phyloP scores from a whole-genome alignment of 495 filamentous ascomycete species.

The Lophiotrema nucula region DNA sequence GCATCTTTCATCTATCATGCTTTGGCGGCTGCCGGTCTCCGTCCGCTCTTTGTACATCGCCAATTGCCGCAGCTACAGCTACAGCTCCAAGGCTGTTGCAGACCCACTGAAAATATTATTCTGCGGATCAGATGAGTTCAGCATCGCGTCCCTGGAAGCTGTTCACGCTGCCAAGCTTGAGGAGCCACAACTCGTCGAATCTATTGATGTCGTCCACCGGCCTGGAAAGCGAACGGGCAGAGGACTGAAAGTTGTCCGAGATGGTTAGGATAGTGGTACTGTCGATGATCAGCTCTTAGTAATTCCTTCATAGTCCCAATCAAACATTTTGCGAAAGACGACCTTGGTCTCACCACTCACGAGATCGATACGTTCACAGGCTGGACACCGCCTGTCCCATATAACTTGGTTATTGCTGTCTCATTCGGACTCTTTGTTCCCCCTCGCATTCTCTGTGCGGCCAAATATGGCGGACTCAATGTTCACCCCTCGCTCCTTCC shows the following conservation, averaged over 20 bases:
- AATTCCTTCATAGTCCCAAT: constrained; percentile 65
- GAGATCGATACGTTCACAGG: constrained; percentile 29
- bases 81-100: constrained; percentile 8
- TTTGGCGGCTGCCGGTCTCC: constrained; percentile 17
- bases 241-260: constrained; percentile 64
- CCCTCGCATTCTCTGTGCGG: constrained; percentile 62
- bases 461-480: constrained; percentile 85
- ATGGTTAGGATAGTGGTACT: constrained; percentile 51
- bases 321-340: constrained; percentile 56
- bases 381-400: constrained; percentile 38
- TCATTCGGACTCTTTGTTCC: constrained; percentile 93
- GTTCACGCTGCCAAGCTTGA: constrained; percentile 60
- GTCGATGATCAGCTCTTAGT: background rate
- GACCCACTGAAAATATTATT: constrained; percentile 87
- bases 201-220: constrained; percentile 84
- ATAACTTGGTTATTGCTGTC: constrained; percentile 89
- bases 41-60: constrained; percentile 7
- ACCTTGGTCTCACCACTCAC: constrained; percentile 22
- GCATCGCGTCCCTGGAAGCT: constrained; percentile 72
- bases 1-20: constrained; percentile 4
- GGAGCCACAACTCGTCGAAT: constrained; percentile 60
- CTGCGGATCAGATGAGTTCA: constrained; percentile 92
- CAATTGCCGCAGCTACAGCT: constrained; percentile 5
- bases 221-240: constrained; percentile 74
- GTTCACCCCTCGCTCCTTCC: constrained; percentile 93